These are phyloP conservation scores for Wallemia mellicola DNA, from an alignment of 1,284 basidiomycete genomes.

Conservation along the genomic window DNA sequence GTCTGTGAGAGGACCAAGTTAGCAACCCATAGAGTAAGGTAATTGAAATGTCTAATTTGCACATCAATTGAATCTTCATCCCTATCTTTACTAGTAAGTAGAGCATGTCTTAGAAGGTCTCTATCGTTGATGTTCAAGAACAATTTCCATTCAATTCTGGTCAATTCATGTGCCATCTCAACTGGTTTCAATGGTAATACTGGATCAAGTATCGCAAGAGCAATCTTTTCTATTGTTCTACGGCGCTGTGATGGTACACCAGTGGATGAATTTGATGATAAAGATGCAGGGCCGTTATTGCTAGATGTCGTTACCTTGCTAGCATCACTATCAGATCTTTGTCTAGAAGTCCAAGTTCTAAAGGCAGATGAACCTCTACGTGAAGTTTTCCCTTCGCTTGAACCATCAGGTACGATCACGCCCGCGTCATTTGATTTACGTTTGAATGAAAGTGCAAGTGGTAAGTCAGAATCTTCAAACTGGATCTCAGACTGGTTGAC, in stretches of 20 bases:
- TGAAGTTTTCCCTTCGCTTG: too few species aligned
- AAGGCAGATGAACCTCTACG: too few species aligned
- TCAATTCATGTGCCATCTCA: slow-evolving; percentile 10
- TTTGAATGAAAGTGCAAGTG: too few species aligned
- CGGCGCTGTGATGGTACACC: too few species aligned
- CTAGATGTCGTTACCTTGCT: too few species aligned
- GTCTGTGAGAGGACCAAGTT: slow-evolving; percentile 11
- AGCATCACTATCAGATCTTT: too few species aligned
- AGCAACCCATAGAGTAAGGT: slow-evolving; percentile 10
- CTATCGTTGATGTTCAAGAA: slow-evolving; percentile 10
- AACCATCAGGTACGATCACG: slow-evolving; percentile 4
- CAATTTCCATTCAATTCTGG: slow-evolving; percentile 10
- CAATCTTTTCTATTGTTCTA: background rate
- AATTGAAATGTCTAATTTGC: slow-evolving; percentile 11
- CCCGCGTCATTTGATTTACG: background rate
- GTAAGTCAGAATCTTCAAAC: too few species aligned
- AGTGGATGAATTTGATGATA: too few species aligned
- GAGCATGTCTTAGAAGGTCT: slow-evolving; percentile 12
- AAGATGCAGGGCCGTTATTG: too few species aligned
- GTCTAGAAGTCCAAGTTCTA: too few species aligned
- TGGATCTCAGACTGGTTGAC: too few species aligned
- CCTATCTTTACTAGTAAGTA: slow-evolving; percentile 10
- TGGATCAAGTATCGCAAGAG: background rate
- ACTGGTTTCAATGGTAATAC: background rate
- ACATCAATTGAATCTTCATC: slow-evolving; percentile 8